Evolutionary conservation across 345 rosid genomes (phyloP).

Genomic region (Combretum micranthum): DNA sequence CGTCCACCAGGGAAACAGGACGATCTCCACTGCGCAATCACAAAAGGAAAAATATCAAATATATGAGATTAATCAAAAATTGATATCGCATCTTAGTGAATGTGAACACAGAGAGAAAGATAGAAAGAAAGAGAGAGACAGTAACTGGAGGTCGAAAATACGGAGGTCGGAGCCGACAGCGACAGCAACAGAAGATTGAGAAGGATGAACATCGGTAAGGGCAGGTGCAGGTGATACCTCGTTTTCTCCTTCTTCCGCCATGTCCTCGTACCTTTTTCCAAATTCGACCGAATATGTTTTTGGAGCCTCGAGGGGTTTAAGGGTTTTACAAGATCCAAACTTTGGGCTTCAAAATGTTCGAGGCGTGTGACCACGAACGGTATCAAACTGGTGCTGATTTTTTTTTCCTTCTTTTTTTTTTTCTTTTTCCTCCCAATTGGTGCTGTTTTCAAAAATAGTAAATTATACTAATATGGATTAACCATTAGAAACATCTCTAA

Average conservation of each 20-base stretch:
- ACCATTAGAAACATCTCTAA: too few species aligned
- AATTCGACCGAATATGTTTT: background rate
- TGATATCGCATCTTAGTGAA: background rate
- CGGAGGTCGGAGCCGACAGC: constrained; percentile 87
- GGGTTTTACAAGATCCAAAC: too few species aligned
- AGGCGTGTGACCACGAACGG: too few species aligned
- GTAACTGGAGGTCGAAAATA: constrained; percentile 64
- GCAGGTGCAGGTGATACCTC: constrained; percentile 79
- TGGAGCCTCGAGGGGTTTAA: too few species aligned
- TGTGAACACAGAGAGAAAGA: background rate
- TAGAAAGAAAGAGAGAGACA: background rate
- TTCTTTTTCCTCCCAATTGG: too few species aligned
- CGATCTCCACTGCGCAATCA: constrained; percentile 35
- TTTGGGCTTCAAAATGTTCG: too few species aligned
- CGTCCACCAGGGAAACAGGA: constrained; percentile 54
- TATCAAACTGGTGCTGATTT: too few species aligned
- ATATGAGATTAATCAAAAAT: background rate
- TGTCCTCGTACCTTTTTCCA: constrained; percentile 7
- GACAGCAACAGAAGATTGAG: constrained; percentile 60
- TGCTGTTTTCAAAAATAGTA: too few species aligned
- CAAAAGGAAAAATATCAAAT: background rate
- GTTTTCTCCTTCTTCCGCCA: constrained; percentile 54
- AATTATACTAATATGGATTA: too few species aligned
- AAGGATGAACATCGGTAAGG: constrained; percentile 58
- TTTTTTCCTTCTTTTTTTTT: too few species aligned